Evolutionary conservation across 1,284 basidiomycete genomes (phyloP), one percentile per base, ranked within the genome.

Genomic region (Papiliotrema laurentii): DNA sequence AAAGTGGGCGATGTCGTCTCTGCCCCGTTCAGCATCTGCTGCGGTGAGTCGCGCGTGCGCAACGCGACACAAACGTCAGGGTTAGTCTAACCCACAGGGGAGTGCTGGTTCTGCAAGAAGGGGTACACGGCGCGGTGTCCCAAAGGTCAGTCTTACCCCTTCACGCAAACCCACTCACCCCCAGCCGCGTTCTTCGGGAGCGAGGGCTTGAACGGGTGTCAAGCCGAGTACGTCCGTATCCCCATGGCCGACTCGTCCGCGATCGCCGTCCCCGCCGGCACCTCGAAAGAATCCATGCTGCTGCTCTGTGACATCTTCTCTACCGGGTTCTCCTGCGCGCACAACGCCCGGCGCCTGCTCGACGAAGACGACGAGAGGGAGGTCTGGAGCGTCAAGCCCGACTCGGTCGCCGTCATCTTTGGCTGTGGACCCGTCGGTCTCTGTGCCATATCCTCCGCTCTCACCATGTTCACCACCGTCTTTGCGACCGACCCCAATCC

Each of bases 221-320:
- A 94, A 75, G 89, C 89, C 0, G 89, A 92, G 71, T 94, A 86
- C 67, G 79, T 89, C 3, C 81, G 85, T 25, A 82, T 90, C 11
- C 88, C 88, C 5, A 43, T 69, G 19, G 72, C 69, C n/a, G 71
- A 74, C 40, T 61, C 72, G 1, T 71, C 73, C 6, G 64, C 78
- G 19, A 72, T 75, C 51, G 60, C 60, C 1, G 69, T 74, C n/a
- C 72, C 72, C 1, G 40, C 60, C 4, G 70, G 67, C 10, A 25
- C 75, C 6, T 60, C 64, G 0, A 63, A 71, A 45, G 72, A 75
- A 43, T 58, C 72, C 13, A 68, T 75, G 53, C 61, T 78, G 14
- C 51, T 77, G 22, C 72, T 77, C 63, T 59, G 63, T 19, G 77
- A 78, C 49, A 76, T 76, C 43, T 55, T 75, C 38, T 73, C 75